Conservation (phyloP, 345 rosid species). For the Cochlearia excelsa region DNA sequence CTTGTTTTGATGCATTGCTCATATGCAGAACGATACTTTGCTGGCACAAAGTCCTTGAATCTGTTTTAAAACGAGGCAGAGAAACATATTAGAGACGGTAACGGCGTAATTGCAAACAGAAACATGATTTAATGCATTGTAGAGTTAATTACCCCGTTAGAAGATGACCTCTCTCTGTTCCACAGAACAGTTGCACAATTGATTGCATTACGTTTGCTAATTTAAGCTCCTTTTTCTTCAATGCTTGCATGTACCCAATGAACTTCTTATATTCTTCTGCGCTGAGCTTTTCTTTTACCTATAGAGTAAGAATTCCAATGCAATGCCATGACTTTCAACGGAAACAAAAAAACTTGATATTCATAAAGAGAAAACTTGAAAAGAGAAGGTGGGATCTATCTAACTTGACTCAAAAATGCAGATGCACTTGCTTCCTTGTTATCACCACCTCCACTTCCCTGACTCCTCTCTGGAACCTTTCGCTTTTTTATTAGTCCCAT, state of each 20-base stretch:
- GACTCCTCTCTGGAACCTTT: conserved; percentile 35
- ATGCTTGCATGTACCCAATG: conserved; percentile 76
- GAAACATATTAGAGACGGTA: conserved; percentile 2
- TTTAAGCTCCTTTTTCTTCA: conserved; percentile 73
- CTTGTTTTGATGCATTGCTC: conserved; percentile 61
- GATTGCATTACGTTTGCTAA: conserved; percentile 55
- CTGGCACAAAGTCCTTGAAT: conserved; percentile 82
- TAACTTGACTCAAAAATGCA: conserved; percentile 71
- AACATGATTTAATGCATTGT: neutral
- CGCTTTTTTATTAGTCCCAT: conserved; percentile 42
- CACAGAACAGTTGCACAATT: conserved; percentile 63
- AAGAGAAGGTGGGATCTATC: conserved; percentile 14
- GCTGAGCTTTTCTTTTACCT: conserved; percentile 75
- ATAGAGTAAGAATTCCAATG: conserved; percentile 1
- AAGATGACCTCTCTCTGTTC: conserved; percentile 63
- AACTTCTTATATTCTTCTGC: conserved; percentile 76
- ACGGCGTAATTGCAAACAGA: neutral
- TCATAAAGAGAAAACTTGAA: neutral
- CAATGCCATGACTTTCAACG: conserved; percentile 5
- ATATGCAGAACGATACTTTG: conserved; percentile 56
- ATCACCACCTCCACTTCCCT: conserved; percentile 36
- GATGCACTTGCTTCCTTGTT: conserved; percentile 69
- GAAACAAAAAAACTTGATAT: conserved; percentile 6
- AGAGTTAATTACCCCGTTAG: conserved; percentile 50
- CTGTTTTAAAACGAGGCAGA: conserved; percentile 36